phyloP scores from a whole-genome alignment of 345 rosid genomes.

The Euphorbia tirucalli region DNA sequence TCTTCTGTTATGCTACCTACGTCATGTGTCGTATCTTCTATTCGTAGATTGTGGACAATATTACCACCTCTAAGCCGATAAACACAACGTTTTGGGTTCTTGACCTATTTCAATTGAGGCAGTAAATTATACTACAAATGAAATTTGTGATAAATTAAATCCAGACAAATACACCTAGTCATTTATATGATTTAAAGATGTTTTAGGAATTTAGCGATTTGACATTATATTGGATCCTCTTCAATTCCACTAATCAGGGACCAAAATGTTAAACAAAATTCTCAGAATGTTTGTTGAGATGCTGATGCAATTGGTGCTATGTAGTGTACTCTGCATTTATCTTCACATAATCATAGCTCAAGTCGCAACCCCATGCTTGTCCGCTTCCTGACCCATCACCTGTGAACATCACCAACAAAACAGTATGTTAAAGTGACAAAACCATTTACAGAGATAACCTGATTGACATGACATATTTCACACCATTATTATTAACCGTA shows the following conservation, averaged over 20 bases:
- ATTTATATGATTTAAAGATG: no score
- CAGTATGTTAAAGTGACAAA: not conserved
- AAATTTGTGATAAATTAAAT: no score
- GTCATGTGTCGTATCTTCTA: no score
- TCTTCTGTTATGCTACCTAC: no score
- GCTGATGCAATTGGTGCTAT: constrained; percentile 13
- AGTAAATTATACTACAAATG: no score
- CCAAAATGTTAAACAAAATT: not conserved
- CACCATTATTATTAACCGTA: no score
- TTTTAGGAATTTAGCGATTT: not conserved
- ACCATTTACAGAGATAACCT: not conserved
- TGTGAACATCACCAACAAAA: constrained; percentile 17
- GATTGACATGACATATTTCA: no score
- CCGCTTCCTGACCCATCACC: constrained; percentile 63
- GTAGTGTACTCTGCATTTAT: constrained; percentile 90
- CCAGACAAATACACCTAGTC: no score
- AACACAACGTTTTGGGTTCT: no score
- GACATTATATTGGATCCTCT: not conserved
- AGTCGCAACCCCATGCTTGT: constrained; percentile 88
- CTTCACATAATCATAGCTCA: constrained; percentile 82
- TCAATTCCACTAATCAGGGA: not conserved
- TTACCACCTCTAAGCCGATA: no score
- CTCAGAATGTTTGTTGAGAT: not conserved
- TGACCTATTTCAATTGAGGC: no score
- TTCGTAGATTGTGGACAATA: no score